phyloP scores from a whole-genome alignment of 2,329 filamentous ascomycete genomes.

The Penicillium sp. region DNA sequence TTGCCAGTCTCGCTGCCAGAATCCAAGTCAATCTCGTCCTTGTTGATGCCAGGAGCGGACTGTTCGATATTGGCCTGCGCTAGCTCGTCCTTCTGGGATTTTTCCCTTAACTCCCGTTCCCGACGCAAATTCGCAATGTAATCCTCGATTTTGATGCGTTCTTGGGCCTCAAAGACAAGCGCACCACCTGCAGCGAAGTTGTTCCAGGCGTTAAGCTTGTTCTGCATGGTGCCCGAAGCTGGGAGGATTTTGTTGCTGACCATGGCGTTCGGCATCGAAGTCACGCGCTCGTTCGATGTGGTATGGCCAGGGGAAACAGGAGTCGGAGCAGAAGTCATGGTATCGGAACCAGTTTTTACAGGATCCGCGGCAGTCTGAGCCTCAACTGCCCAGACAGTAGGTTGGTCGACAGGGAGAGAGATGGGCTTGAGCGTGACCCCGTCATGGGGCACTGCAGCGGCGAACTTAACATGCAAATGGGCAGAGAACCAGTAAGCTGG shows the following conservation, averaged over 20 bases:
- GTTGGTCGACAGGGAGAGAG: conserved; percentile 10
- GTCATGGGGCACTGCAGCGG: conserved; percentile 64
- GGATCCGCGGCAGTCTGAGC: not conserved
- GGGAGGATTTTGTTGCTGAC: not conserved
- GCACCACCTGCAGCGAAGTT: not conserved
- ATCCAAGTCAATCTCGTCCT: conserved; percentile 52
- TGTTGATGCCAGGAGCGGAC: conserved; percentile 54
- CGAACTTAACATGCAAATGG: conserved; percentile 88
- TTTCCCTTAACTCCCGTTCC: not conserved
- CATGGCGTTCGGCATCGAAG: not conserved
- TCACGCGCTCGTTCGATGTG: not conserved
- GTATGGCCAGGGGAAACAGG: not conserved
- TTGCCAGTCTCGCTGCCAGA: conserved; percentile 31
- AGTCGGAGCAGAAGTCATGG: not conserved
- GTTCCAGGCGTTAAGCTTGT: not conserved
- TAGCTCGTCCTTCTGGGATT: not conserved
- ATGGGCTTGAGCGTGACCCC: conserved; percentile 12
- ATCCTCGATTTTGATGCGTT: not conserved
- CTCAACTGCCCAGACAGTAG: conserved; percentile 18
- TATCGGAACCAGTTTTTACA: not conserved
- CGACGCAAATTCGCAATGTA: not conserved
- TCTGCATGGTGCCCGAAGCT: not conserved
- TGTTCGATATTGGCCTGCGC: too few relatives aligned
- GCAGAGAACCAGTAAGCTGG: conserved; percentile 92
- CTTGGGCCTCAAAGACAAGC: not conserved